These are phyloP conservation scores for Fusarium zealandicum DNA, from an alignment of 2,329 filamentous ascomycete species.

Conservation along the genomic window DNA sequence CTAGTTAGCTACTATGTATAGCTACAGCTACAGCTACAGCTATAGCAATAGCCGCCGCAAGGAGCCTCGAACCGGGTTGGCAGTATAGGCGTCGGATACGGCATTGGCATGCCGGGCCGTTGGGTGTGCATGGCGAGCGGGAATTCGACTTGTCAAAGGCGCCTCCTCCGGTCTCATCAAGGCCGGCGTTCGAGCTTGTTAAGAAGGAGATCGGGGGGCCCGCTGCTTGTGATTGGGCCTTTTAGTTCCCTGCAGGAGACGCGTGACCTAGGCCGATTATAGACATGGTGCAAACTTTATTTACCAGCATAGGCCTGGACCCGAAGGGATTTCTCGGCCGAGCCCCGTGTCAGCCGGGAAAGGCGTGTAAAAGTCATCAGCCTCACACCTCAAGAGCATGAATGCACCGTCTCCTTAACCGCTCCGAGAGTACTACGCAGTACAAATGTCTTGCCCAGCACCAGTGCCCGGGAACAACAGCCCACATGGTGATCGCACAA, in stretches of 20 bases:
- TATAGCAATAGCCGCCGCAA: conserved; percentile 16
- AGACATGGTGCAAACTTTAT: conserved; percentile 24
- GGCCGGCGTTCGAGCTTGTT: conserved; percentile 26
- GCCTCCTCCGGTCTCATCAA: conserved; percentile 21
- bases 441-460: no score
- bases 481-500: no score
- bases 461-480: no score
- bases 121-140: conserved; percentile 38
- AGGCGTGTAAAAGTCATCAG: conserved; percentile 22
- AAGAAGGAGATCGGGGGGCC: conserved; percentile 17
- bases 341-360: conserved; percentile 24
- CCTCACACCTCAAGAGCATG: neutral
- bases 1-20: neutral
- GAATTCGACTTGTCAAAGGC: conserved; percentile 35
- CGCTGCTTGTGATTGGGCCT: conserved; percentile 33
- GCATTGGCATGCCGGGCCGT: conserved; percentile 39
- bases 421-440: conserved; percentile 13
- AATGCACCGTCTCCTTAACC: conserved; percentile 2
- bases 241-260: conserved; percentile 37
- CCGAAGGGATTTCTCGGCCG: conserved; percentile 5
- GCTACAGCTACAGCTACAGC: conserved; percentile 17
- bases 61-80: conserved; percentile 23
- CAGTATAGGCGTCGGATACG: conserved; percentile 19
- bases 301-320: conserved; percentile 23
- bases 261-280: conserved; percentile 26